Evolutionary conservation across 371 early-diverging fungal genomes (phyloP).

Genomic region (Capillidium heterosporum): DNA sequence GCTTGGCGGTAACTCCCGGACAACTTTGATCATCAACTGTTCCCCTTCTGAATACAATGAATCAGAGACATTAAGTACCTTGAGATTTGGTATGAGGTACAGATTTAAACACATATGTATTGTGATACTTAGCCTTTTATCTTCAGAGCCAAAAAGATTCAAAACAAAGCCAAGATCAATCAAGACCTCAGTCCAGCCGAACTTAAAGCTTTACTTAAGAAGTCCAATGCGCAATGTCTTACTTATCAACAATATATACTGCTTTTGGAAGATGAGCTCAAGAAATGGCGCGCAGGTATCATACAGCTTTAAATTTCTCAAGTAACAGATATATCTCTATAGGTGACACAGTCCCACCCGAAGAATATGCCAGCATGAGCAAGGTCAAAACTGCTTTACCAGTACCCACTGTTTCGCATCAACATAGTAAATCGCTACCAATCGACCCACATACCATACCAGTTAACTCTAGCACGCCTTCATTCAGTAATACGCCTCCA

Average conservation of each 20-base stretch:
- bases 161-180: conserved; percentile 96
- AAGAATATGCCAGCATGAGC: conserved; percentile 45
- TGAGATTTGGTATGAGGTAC: conserved; percentile 86
- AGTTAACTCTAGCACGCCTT: conserved; percentile 1
- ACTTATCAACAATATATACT: conserved; percentile 62
- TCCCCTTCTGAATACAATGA: conserved; percentile 92
- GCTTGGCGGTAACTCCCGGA: conserved; percentile 92
- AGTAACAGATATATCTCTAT: background rate
- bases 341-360: conserved; percentile 47
- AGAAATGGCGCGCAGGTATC: conserved; percentile 58
- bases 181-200: conserved; percentile 82
- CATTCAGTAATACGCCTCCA: conserved; percentile 30
- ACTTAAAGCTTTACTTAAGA: conserved; percentile 79
- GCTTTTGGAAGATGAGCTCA: conserved; percentile 70
- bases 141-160: conserved; percentile 82
- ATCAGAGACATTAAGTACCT: conserved; percentile 83
- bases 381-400: background rate
- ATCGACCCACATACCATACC: conserved; percentile 11
- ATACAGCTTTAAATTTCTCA: background rate
- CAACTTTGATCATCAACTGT: conserved; percentile 92
- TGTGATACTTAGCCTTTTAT: background rate
- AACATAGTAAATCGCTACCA: conserved; percentile 2
- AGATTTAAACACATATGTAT: background rate
- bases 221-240: conserved; percentile 60
- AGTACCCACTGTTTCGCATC: conserved; percentile 6